Base-by-base conservation (phyloP, 352 stramenopile genomes). In the Globisporangium okanoganense region DNA sequence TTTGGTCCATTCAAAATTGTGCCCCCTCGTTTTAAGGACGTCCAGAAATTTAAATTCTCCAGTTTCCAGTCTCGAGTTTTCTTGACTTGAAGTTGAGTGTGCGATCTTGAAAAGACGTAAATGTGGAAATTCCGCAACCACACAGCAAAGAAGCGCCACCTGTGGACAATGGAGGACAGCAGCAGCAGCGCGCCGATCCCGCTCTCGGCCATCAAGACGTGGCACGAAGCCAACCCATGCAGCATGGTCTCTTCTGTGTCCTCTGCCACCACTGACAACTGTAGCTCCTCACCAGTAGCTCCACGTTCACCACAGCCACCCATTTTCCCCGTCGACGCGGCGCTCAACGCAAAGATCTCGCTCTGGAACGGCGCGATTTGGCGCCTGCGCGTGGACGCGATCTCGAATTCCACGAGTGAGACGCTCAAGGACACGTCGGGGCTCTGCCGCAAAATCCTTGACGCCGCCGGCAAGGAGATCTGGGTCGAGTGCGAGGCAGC, bases 321-420 rank as follows among this genome's bases (percentile, higher is more conserved):
- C 5, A 2, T 14, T 44, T 82, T 87, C 59, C 22, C 33, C 16
- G 35, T 73, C 14, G 47, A 70, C 40, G 18, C 33, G 16, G 14
- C 43, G 24, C 51, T 92, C 14, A 92, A 92, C 64, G 41, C 56
- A 50, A 77, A 75, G 54, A 36, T 92, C 24, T 72, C 72, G 40
- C 67, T 92, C 43, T 88, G 80, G 79, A 70, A 73, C 35, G 79
- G 79, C 2, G 67, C 70, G 18, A 66, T 89, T 31, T 85, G 79
- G 75, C 64, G 51, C 2, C 66, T 92, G 55, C 64, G 73, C 20
- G 76, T 81, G 16, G 87, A 94, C 56, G 85, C 79, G 10, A 82
- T 96, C 61, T 80, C 88, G 10, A 91, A 94, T 61, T 76, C 87
- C 22, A 93, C 85, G 14, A 93, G 87, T 59, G 83, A 95, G 56